Conservation (phyloP, 2,329 filamentous ascomycete species). For the Endocalyx cinctus region DNA sequence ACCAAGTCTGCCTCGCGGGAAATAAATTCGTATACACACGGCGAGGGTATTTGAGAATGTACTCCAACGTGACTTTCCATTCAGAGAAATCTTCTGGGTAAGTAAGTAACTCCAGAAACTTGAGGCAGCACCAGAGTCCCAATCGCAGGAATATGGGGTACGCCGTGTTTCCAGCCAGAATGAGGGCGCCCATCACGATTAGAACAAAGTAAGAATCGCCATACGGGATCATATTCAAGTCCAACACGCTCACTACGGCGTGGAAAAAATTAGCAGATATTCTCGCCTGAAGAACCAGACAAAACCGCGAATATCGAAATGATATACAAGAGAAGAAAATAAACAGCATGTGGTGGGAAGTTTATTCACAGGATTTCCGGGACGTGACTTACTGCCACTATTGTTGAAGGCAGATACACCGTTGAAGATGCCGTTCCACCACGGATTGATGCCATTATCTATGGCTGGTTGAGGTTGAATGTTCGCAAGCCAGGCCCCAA, state of each 20-base stretch:
- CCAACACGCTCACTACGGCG: conserved; percentile 53
- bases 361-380: background rate
- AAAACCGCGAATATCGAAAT: background rate
- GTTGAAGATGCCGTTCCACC: conserved; percentile 66
- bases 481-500: conserved; percentile 55
- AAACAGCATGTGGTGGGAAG: no score
- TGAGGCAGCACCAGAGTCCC: conserved; percentile 49
- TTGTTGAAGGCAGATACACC: conserved; percentile 67
- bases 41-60: conserved; percentile 52
- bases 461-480: conserved; percentile 44
- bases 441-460: conserved; percentile 57
- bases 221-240: conserved; percentile 62
- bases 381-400: conserved; percentile 42
- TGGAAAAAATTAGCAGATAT: conserved; percentile 1
- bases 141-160: conserved; percentile 61
- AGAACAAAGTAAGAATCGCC: conserved; percentile 47
- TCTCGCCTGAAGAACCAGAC: background rate
- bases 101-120: conserved; percentile 34
- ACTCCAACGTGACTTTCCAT: conserved; percentile 46
- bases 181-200: conserved; percentile 50
- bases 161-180: conserved; percentile 62
- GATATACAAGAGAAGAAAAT: background rate
- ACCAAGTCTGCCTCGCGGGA: conserved; percentile 60
- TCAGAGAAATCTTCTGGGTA: conserved; percentile 30
- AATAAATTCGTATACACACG: conserved; percentile 62